Evolutionary conservation across 2,329 filamentous ascomycete genomes (phyloP), one percentile per base, ranked within the genome.

Genomic region (Fusarium haematococcum): DNA sequence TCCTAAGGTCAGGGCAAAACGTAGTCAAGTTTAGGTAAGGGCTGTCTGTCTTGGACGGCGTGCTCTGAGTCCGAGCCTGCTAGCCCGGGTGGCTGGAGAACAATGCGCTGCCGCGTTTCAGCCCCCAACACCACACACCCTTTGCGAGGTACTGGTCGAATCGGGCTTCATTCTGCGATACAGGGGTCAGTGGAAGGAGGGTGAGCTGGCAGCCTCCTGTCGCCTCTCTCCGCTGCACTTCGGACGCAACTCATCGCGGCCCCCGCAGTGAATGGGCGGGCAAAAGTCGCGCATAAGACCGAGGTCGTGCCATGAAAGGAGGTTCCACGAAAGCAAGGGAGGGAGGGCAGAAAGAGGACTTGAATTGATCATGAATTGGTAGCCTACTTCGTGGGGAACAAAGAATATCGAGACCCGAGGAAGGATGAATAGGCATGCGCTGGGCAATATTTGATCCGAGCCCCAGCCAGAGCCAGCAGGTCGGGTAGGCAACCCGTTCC

Each of bases 271-370:
- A 41, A 57, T 59, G 63, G 58, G 57, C 30, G 37, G 14, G 35
- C 27, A 69, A 78, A 78, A 78, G 76, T 77, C 76, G 75, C 76
- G 75, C 76, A 77, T 74, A 56, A 71, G 70, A 61, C 70, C 58
- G 37, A 61, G 37, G 64, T 54, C 39, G 35, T 57, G 67, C 52
- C 60, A 54, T 58, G 63, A 30, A 32, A 58, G 70, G 33, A 56
- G 43, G 69, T 56, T 54, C 52, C 32, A 57, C 48, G 33, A 69
- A 48, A 33, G 65, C 35, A 71, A 71, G 60, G 45, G 67, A 48
- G 59, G 41, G 54, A 52, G 18, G 25, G 25, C 25, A 30, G 48
- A 30, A 52, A 14, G 11, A 20, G 11, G 27, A n/a, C 10, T 52
- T 32, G 48, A 30, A 65, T 64, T 65, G 63, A 60, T 37, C 50